These are phyloP conservation scores for Penicillium paradoxum DNA, from an alignment of 495 filamentous ascomycete genomes.

Conservation along the genomic window DNA sequence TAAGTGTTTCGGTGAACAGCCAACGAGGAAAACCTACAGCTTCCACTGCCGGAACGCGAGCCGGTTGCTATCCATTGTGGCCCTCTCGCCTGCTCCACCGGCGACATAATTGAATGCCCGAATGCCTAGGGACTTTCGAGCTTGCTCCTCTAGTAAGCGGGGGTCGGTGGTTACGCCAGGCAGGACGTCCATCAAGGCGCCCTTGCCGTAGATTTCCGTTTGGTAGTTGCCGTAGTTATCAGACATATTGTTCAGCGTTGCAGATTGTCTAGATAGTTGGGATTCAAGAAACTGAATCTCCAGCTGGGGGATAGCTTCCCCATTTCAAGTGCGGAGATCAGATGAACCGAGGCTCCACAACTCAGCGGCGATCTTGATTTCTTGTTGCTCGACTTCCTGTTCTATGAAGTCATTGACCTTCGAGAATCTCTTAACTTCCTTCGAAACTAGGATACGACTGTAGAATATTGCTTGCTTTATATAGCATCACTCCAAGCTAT, in stretches of 20 bases:
- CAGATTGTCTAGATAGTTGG: not conserved
- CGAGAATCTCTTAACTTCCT: too few species aligned
- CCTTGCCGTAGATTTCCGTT: slow-evolving; percentile 46
- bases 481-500: too few species aligned
- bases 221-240: slow-evolving; percentile 44
- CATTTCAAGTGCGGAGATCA: not conserved
- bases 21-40: slow-evolving; percentile 28
- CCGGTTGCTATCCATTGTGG: slow-evolving; percentile 62
- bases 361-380: too few species aligned
- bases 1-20: not conserved
- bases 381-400: not conserved
- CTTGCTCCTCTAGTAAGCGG: slow-evolving; percentile 53
- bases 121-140: slow-evolving; percentile 41
- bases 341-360: not conserved
- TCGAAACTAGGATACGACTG: too few species aligned
- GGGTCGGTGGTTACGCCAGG: slow-evolving; percentile 58
- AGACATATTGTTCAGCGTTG: slow-evolving; percentile 25
- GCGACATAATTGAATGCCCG: slow-evolving; percentile 57
- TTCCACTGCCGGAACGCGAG: slow-evolving; percentile 63
- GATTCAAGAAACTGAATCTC: not conserved
- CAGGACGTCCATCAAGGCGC: slow-evolving; percentile 40
- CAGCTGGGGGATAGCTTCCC: not conserved
- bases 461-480: too few species aligned
- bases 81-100: slow-evolving; percentile 60
- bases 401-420: not conserved